Base-by-base conservation (phyloP, 2,329 filamentous ascomycete genomes). In the Cladosporium sp. region DNA sequence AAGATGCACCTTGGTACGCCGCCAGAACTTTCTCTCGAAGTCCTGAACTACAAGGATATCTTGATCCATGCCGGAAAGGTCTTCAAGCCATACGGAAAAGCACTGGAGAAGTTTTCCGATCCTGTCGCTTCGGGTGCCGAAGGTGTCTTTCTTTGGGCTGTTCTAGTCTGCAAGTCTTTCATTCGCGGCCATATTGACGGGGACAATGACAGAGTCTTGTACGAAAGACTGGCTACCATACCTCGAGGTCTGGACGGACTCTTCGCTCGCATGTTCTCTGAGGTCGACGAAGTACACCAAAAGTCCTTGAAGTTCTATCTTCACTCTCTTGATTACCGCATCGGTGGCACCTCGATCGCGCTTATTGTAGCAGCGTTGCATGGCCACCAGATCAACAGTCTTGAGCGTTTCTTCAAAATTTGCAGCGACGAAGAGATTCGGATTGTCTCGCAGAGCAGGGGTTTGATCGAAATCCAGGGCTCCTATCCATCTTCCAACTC, bases 101-200 rank as follows among this genome's bases (percentile, higher is more conserved):
- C 7, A 34, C 30, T 34, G 30, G 30, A 34, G 30, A 11, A 9
- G 8, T 8, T 34, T 3, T 34, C 30, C 30, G 30, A 34, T 34
- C 14, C 34, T 6, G 12, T 58, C 5, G 11, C 20, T 0, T 0
- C 0, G 5, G 25, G 40, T 4, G 40, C 38, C 5, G 49, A 51
- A 15, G 55, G 55, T n/a, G 25, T 58, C n/a, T 58, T 58, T 12
- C 12, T 58, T 7, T 58, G 55, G 55, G 55, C 55, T 0, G 47
- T 51, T 4, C 36, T 58, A 11, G 55, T 58, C 5, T 36, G 25
- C 3, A 36, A 43, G 2, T 58, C 55, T 1, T 17, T 58, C 6
- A 25, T 28, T 3, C 12, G 15, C 7, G 55, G 55, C 15, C 22
- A 51, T 19, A 17, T n/a, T n/a, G 55, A 43, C 15, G n/a, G 36